phyloP scores from a whole-genome alignment of 2,329 filamentous ascomycete genomes.

The Aspergillus glaucus region DNA sequence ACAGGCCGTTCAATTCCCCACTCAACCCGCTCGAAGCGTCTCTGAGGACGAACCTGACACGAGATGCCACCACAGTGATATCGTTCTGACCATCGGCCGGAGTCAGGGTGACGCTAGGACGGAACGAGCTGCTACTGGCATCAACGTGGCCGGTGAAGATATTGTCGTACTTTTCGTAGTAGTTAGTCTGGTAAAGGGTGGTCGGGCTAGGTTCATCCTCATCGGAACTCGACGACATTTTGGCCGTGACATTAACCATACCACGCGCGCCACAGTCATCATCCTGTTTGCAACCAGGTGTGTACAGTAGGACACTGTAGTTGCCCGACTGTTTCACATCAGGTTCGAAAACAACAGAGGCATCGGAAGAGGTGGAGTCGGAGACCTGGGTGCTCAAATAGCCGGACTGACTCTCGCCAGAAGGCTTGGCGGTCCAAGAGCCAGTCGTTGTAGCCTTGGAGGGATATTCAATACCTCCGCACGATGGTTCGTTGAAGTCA shows the following conservation, averaged over 20 bases:
- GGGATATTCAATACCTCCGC: constrained; percentile 57
- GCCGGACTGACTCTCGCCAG: constrained; percentile 62
- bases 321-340: constrained; percentile 84
- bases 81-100: constrained; percentile 56
- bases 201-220: constrained; percentile 49
- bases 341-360: constrained; percentile 63
- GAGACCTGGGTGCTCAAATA: constrained; percentile 67
- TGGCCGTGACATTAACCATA: constrained; percentile 71
- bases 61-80: constrained; percentile 81
- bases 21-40: constrained; percentile 59
- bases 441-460: constrained; percentile 66
- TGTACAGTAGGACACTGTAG: constrained; percentile 86
- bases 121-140: constrained; percentile 64
- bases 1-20: constrained; percentile 80
- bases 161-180: constrained; percentile 93
- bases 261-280: constrained; percentile 69
- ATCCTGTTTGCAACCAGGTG: constrained; percentile 81
- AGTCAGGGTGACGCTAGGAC: constrained; percentile 70
- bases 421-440: constrained; percentile 65
- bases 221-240: constrained; percentile 50
- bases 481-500: constrained; percentile 81
- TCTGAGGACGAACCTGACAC: constrained; percentile 64
- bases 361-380: constrained; percentile 51
- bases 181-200: constrained; percentile 80
- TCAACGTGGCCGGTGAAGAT: constrained; percentile 84